A percentile compares a stretch with the other conserved stretches of the same genome.
phyloP scores from a whole-genome alignment of 345 rosid genomes.

The Euphorbia peplus region DNA sequence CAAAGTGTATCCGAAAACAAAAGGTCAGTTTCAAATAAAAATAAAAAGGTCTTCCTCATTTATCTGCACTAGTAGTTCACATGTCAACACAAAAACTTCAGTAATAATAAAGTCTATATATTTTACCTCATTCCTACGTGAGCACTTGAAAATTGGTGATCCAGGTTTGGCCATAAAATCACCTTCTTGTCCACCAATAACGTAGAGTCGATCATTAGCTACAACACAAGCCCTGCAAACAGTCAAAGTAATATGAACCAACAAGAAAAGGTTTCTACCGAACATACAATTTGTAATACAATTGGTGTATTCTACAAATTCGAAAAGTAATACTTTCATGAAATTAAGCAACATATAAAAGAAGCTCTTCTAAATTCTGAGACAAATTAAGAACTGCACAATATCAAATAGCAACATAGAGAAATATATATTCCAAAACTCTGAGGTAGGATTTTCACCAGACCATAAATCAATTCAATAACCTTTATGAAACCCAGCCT shows the following conservation, averaged over 20 bases:
- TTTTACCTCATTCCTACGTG: slow-evolving; percentile 82
- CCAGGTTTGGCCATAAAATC: slow-evolving; percentile 99
- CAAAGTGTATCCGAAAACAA: not conserved
- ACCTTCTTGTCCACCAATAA: slow-evolving; percentile 97
- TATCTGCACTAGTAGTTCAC: not conserved
- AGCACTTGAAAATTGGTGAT: slow-evolving; percentile 95
- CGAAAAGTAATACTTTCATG: not conserved
- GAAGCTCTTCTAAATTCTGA: not conserved
- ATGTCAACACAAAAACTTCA: too few species aligned
- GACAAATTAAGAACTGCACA: not conserved
- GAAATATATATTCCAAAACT: not conserved
- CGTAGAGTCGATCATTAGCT: slow-evolving; percentile 63
- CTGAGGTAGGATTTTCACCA: not conserved
- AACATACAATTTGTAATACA: not conserved
- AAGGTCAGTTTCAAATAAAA: not conserved
- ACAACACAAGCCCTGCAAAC: slow-evolving; percentile 72
- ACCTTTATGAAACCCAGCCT: not conserved
- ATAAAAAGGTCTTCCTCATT: not conserved
- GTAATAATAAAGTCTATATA: not conserved
- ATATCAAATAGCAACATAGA: not conserved
- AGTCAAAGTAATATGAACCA: not conserved
- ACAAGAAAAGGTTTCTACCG: not conserved
- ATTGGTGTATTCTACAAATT: not conserved
- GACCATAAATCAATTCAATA: not conserved
- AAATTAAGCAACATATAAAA: slow-evolving; percentile 1